Evolutionary conservation across 2,329 filamentous ascomycete species (phyloP).

Genomic region (Cordyceps tenuipes): DNA sequence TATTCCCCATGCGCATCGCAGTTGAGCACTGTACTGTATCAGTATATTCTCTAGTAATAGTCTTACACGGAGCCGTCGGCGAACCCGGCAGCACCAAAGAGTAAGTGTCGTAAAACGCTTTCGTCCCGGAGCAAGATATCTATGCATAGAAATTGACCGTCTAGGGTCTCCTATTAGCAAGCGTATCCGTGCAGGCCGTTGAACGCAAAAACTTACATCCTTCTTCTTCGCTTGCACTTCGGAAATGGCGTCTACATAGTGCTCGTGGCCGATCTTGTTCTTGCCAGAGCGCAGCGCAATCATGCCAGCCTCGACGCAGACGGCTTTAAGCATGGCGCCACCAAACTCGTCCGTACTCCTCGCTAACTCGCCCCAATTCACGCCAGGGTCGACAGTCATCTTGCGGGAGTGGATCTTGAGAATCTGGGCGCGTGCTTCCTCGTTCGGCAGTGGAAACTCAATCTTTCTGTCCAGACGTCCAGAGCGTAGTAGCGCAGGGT

Average conservation of each 20-base stretch:
- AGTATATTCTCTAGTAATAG: conserved; percentile 9
- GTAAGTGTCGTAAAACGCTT: background rate
- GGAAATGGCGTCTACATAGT: conserved; percentile 96
- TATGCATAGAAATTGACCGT: conserved; percentile 51
- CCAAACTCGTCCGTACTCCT: conserved; percentile 98
- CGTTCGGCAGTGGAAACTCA: conserved; percentile 95
- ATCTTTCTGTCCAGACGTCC: conserved; percentile 95
- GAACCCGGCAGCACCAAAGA: background rate
- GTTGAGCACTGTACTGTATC: background rate
- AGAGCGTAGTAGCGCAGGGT: conserved; percentile 83
- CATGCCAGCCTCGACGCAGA: conserved; percentile 98
- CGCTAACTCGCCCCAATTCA: conserved; percentile 95
- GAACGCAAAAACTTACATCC: conserved; percentile 49
- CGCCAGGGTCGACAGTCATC: conserved; percentile 87
- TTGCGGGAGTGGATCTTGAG: conserved; percentile 95
- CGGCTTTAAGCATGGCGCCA: conserved; percentile 94
- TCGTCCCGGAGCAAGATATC: conserved; percentile 12
- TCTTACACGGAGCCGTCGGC: conserved; percentile 6
- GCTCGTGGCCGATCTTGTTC: conserved; percentile 94
- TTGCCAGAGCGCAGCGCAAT: conserved; percentile 91
- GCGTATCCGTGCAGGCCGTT: background rate
- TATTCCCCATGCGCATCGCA: background rate
- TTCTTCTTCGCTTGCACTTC: conserved; percentile 97
- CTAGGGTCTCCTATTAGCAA: conserved; percentile 23
- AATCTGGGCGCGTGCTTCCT: conserved; percentile 95